These are phyloP conservation scores for Phytophthora rubi DNA, from an alignment of 352 stramenopile species.

Conservation along the genomic window DNA sequence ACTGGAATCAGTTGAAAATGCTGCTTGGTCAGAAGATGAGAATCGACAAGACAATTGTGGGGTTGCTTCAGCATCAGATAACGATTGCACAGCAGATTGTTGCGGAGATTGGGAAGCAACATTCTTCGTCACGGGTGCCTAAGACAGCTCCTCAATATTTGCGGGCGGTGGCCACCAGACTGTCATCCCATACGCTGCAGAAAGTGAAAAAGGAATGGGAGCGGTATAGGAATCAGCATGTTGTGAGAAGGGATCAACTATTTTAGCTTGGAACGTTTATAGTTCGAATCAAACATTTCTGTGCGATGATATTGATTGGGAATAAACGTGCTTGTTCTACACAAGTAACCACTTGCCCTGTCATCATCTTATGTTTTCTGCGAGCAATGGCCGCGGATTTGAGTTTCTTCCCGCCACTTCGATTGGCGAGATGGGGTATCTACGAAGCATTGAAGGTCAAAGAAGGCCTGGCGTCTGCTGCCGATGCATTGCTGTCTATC, in stretches of 20 bases:
- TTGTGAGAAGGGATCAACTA: constrained; percentile 25
- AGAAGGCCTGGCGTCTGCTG: too few relatives aligned
- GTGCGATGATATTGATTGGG: constrained; percentile 2
- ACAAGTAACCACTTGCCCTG: background rate
- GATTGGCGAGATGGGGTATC: too few relatives aligned
- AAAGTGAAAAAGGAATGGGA: constrained; percentile 29
- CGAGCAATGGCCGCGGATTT: background rate
- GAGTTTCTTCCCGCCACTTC: background rate
- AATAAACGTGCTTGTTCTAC: background rate
- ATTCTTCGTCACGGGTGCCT: background rate
- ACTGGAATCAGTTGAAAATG: background rate
- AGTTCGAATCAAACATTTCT: background rate
- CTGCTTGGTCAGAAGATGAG: background rate
- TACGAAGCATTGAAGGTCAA: too few relatives aligned
- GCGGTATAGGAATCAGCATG: constrained; percentile 22
- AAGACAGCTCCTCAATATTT: constrained; percentile 10
- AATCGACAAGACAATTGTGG: too few relatives aligned
- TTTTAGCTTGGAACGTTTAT: constrained; percentile 16
- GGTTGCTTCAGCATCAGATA: too few relatives aligned
- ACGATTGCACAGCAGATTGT: too few relatives aligned
- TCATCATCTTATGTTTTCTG: background rate
- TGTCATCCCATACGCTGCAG: constrained; percentile 3
- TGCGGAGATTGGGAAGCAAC: too few relatives aligned
- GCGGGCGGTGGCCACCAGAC: background rate
- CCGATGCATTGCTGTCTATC: too few relatives aligned